Conservation (phyloP, 2,329 filamentous ascomycete species). For the Xylaria sp. region DNA sequence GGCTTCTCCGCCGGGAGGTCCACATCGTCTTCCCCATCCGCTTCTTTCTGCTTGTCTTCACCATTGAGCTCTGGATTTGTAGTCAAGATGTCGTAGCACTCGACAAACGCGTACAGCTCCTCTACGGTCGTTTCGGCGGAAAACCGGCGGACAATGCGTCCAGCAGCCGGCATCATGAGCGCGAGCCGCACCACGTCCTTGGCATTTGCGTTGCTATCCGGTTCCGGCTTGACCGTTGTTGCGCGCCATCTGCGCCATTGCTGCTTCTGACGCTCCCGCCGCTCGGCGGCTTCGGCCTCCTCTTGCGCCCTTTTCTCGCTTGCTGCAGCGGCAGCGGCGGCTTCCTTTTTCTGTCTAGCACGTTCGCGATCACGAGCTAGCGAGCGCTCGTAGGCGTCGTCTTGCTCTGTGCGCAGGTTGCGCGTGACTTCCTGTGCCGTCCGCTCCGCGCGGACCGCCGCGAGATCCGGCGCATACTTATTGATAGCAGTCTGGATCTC, state of each 20-base stretch:
- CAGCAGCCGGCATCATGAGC: slow-evolving; percentile 73
- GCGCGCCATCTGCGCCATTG: slow-evolving; percentile 88
- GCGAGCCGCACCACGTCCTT: slow-evolving; percentile 79
- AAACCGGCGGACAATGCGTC: slow-evolving; percentile 83
- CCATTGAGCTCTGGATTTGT: slow-evolving; percentile 53
- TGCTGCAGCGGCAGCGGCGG: slow-evolving; percentile 74
- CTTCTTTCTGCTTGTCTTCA: slow-evolving; percentile 43
- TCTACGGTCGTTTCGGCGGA: slow-evolving; percentile 76
- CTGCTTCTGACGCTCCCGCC: slow-evolving; percentile 57
- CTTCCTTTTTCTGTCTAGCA: slow-evolving; percentile 79
- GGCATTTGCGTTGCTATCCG: slow-evolving; percentile 59
- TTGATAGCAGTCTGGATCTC: slow-evolving; percentile 80
- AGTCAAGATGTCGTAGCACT: slow-evolving; percentile 76
- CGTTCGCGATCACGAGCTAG: slow-evolving; percentile 89
- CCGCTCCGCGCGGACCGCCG: slow-evolving; percentile 78
- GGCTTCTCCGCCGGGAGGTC: slow-evolving; percentile 59
- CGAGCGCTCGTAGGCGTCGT: slow-evolving; percentile 92
- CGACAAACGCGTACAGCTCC: slow-evolving; percentile 95
- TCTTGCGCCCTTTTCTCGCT: slow-evolving; percentile 71
- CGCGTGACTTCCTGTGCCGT: slow-evolving; percentile 84
- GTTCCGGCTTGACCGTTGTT: slow-evolving; percentile 74
- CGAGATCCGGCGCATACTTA: slow-evolving; percentile 80
- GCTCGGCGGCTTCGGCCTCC: slow-evolving; percentile 70
- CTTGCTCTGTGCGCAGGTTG: slow-evolving; percentile 85
- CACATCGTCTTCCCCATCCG: slow-evolving; percentile 44